Evolutionary conservation across 2,329 filamentous ascomycete species (phyloP).

Genomic region (Xylariales sp.): DNA sequence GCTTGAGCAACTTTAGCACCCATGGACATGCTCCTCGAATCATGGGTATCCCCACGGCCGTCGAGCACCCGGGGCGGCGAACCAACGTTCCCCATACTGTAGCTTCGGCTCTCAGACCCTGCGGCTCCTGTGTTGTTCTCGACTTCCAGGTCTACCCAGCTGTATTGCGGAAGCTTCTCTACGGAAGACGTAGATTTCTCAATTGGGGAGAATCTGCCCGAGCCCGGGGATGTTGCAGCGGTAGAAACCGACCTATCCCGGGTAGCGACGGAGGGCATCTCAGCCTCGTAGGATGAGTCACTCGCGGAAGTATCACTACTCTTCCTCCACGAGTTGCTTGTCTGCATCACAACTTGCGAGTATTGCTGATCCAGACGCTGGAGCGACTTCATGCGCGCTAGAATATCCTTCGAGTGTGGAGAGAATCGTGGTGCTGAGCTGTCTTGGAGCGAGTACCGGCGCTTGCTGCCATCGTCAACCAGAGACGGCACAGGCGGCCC

Average conservation of each 20-base stretch:
- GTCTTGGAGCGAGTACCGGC: slow-evolving; percentile 19
- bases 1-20: slow-evolving; percentile 11
- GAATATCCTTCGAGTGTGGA: slow-evolving; percentile 9
- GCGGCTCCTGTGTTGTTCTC: slow-evolving; percentile 14
- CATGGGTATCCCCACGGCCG: slow-evolving; percentile 10
- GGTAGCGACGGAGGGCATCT: slow-evolving; percentile 25
- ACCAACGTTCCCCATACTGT: slow-evolving; percentile 12
- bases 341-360: slow-evolving; percentile 16
- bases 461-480: slow-evolving; percentile 20
- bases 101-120: neutral
- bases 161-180: slow-evolving; percentile 16
- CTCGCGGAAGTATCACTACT: slow-evolving; percentile 26
- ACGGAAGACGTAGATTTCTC: slow-evolving; percentile 11
- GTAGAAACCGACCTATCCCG: slow-evolving; percentile 34
- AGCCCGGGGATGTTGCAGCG: slow-evolving; percentile 33
- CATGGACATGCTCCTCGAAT: slow-evolving; percentile 17
- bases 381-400: slow-evolving; percentile 17
- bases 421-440: slow-evolving; percentile 13
- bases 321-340: slow-evolving; percentile 13
- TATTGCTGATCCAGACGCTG: slow-evolving; percentile 19
- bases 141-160: slow-evolving; percentile 25
- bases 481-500: slow-evolving; percentile 38
- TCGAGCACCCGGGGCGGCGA: slow-evolving; percentile 9
- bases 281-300: slow-evolving; percentile 29
- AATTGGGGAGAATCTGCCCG: slow-evolving; percentile 24